These are phyloP conservation scores for Rhizopogon rudus DNA, from an alignment of 768 basidiomycete species.

Conservation along the genomic window DNA sequence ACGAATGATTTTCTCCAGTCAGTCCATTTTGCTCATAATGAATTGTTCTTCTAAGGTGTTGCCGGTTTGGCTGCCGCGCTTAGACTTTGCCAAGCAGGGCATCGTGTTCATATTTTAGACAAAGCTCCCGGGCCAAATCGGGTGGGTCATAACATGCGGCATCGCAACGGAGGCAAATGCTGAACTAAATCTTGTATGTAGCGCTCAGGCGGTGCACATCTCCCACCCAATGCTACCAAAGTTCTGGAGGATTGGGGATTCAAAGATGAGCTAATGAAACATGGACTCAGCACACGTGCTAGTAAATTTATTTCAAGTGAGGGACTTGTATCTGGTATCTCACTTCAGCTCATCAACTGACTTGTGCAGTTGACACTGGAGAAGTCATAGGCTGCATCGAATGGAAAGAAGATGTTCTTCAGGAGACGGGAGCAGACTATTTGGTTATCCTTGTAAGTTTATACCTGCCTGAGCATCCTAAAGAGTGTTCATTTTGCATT, in stretches of 20 bases:
- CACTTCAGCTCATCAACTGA: not conserved
- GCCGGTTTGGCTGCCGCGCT: slow-evolving; percentile 57
- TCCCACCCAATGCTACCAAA: slow-evolving; percentile 58
- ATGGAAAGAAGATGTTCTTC: slow-evolving; percentile 45
- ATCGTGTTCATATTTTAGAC: slow-evolving; percentile 55
- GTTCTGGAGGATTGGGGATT: slow-evolving; percentile 55
- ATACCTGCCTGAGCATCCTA: not conserved
- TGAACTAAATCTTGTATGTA: slow-evolving; percentile 8
- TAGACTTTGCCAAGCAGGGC: slow-evolving; percentile 53
- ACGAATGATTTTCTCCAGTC: not conserved
- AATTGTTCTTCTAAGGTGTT: slow-evolving; percentile 25
- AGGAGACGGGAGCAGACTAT: slow-evolving; percentile 51
- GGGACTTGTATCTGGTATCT: not conserved
- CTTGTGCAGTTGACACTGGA: slow-evolving; percentile 36
- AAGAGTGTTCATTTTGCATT: slow-evolving; percentile 2
- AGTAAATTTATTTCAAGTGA: slow-evolving; percentile 20
- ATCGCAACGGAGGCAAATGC: too few relatives aligned
- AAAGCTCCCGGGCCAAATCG: slow-evolving; percentile 38
- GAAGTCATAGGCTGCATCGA: slow-evolving; percentile 40
- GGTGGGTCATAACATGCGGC: slow-evolving; percentile 26
- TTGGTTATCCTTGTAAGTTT: slow-evolving; percentile 42
- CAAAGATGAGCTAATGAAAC: slow-evolving; percentile 34
- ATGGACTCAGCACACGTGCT: slow-evolving; percentile 24
- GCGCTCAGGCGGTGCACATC: slow-evolving; percentile 37
- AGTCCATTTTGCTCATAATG: not conserved